phyloP scores from a whole-genome alignment of 208 protist genomes.

The Acanthamoeba lenticulata region DNA sequence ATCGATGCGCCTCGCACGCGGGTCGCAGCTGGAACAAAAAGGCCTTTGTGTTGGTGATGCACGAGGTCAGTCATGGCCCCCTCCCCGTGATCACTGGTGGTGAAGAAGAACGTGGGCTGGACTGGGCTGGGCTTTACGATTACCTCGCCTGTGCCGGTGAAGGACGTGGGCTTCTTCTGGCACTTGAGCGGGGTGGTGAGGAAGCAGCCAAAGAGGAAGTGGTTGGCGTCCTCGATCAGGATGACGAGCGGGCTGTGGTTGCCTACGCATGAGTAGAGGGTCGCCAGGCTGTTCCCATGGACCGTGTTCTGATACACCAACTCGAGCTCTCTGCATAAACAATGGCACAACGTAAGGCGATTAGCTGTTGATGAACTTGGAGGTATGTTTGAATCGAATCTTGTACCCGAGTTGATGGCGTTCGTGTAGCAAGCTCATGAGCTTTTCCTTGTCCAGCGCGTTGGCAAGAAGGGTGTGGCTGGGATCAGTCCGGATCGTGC shows the following conservation, averaged over 20 bases:
- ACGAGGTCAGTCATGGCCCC: no score
- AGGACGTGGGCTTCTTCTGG: not conserved
- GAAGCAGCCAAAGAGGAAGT: conserved; percentile 24
- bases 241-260: not conserved
- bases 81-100: no score
- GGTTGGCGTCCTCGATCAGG: not conserved
- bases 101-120: no score
- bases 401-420: conserved; percentile 6
- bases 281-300: conserved; percentile 26
- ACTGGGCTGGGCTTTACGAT: not conserved
- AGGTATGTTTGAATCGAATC: no score
- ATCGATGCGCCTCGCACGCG: not conserved
- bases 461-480: not conserved
- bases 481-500: not conserved
- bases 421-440: not conserved
- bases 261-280: not conserved
- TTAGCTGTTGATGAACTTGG: no score
- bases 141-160: conserved; percentile 17
- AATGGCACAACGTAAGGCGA: not conserved
- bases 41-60: no score
- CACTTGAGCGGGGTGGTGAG: conserved; percentile 1
- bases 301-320: conserved; percentile 50
- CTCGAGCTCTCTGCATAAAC: not conserved
- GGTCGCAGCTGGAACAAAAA: conserved; percentile 18
- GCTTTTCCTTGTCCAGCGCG: not conserved